Conservation (phyloP, 805 yeast genomes). For the Lipomyces mesembrius region DNA sequence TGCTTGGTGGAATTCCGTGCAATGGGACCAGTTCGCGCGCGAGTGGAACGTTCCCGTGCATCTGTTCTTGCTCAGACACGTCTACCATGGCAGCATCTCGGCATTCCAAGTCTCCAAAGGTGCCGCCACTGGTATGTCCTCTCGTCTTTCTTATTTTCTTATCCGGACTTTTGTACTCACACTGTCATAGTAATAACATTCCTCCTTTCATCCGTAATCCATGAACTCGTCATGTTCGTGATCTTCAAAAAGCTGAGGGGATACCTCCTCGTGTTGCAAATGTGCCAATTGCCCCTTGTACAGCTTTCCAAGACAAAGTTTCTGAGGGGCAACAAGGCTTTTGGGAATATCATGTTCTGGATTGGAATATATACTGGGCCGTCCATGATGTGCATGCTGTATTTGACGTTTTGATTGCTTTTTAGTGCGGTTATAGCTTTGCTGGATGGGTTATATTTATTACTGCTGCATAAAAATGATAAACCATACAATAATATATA, state of each 20-base stretch:
- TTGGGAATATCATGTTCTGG: slow-evolving; percentile 90
- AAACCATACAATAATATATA: background rate
- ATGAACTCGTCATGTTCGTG: slow-evolving; percentile 90
- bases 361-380: slow-evolving; percentile 90
- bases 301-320: slow-evolving; percentile 63
- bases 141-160: slow-evolving; percentile 44
- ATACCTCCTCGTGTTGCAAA: slow-evolving; percentile 77
- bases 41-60: slow-evolving; percentile 97
- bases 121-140: slow-evolving; percentile 63
- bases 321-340: slow-evolving; percentile 57
- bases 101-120: slow-evolving; percentile 66
- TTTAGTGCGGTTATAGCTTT: background rate
- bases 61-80: slow-evolving; percentile 85
- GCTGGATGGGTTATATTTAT: background rate
- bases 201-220: slow-evolving; percentile 77
- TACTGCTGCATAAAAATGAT: background rate
- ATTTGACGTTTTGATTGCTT: slow-evolving; percentile 64
- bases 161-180: background rate
- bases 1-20: slow-evolving; percentile 96
- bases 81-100: slow-evolving; percentile 87
- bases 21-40: slow-evolving; percentile 92
- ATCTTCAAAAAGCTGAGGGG: slow-evolving; percentile 81
- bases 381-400: slow-evolving; percentile 80
- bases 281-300: slow-evolving; percentile 85
- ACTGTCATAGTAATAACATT: slow-evolving; percentile 54